phyloP scores from a whole-genome alignment of 306 rosid genomes.

The Neltuma alba region DNA sequence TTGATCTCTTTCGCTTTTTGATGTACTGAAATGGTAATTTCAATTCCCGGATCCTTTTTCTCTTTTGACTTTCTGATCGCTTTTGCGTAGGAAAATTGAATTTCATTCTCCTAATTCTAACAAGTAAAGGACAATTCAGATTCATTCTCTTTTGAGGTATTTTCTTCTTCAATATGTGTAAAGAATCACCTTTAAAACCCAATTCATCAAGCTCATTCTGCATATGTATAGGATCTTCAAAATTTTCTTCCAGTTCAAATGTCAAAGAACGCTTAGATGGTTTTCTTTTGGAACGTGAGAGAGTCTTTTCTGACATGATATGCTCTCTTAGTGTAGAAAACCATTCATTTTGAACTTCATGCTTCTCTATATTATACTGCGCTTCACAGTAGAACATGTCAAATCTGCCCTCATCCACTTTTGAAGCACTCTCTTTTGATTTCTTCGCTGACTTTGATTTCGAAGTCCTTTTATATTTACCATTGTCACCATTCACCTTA shows the following conservation, averaged over 20 bases:
- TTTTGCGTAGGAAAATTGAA: not conserved
- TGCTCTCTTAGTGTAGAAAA: not conserved
- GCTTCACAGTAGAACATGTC: not conserved
- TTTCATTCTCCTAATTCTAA: not conserved
- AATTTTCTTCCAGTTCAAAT: not conserved
- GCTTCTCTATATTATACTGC: not conserved
- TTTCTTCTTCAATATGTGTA: not conserved
- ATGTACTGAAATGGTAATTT: not conserved
- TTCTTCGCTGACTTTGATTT: constrained; percentile 27
- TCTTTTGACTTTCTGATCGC: not conserved
- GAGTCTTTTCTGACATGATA: not conserved
- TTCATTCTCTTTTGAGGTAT: not conserved
- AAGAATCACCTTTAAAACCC: constrained; percentile 4
- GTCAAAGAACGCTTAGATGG: not conserved
- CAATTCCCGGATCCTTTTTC: not conserved
- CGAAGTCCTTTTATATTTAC: constrained; percentile 2
- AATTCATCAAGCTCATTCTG: not conserved
- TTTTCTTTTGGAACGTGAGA: not conserved
- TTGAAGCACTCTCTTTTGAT: not conserved
- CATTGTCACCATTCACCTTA: not conserved
- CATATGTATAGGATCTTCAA: not conserved
- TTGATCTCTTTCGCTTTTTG: constrained; percentile 31
- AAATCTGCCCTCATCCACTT: not conserved
- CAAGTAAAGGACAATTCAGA: not conserved
- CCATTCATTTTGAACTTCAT: not conserved